Conservation (phyloP, 495 filamentous ascomycete genomes). For the Tuber calosporum region DNA sequence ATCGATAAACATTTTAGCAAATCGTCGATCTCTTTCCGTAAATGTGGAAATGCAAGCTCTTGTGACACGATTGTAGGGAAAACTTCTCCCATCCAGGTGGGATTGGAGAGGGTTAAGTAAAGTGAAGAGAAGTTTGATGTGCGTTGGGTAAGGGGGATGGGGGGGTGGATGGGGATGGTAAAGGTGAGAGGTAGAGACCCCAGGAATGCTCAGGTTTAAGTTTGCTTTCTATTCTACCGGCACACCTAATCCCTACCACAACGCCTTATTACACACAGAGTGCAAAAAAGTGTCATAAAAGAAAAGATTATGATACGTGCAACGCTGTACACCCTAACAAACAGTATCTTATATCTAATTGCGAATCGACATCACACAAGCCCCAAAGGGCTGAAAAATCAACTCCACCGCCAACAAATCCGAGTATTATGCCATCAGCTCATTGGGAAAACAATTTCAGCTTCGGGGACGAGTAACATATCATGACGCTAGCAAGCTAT, state of each 20-base stretch:
- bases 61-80: background rate
- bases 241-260: background rate
- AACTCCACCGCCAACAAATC: background rate
- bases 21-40: background rate
- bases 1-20: background rate
- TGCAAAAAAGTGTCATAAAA: background rate
- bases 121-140: background rate
- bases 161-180: background rate
- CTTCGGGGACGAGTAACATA: background rate
- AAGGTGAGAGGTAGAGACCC: background rate
- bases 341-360: background rate
- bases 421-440: background rate
- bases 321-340: background rate
- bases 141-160: background rate
- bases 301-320: background rate
- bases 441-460: background rate
- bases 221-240: background rate
- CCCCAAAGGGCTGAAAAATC: background rate
- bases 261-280: background rate
- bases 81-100: background rate
- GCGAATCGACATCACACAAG: background rate
- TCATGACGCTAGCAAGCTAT: background rate
- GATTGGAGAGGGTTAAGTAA: background rate
- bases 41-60: background rate
- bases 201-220: background rate